Evolutionary conservation across 768 basidiomycete species (phyloP).

Genomic region (Termitomyces sp.): DNA sequence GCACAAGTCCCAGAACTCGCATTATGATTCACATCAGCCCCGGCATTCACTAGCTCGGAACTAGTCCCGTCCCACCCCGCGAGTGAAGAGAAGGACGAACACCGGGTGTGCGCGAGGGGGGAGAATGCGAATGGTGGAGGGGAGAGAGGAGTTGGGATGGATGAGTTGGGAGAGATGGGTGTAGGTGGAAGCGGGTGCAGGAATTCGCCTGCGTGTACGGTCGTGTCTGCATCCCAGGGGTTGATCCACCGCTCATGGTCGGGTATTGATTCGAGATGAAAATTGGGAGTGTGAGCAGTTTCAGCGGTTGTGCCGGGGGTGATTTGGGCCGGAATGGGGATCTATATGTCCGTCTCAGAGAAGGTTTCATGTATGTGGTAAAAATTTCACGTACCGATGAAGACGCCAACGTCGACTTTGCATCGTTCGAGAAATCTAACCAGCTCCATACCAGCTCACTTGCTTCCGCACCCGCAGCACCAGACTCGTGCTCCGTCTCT

Average conservation of each 20-base stretch:
- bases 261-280: neutral
- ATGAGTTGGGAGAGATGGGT: neutral
- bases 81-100: neutral
- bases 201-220: neutral
- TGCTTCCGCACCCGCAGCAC: neutral
- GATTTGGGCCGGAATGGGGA: neutral
- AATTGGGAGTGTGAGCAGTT: neutral
- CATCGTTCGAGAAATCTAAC: neutral
- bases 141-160: neutral
- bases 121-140: neutral
- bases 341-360: neutral
- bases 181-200: neutral
- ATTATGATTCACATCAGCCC: neutral
- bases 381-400: neutral
- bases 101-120: neutral
- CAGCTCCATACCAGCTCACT: neutral
- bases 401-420: neutral
- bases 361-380: neutral
- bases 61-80: conserved; percentile 15
- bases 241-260: neutral
- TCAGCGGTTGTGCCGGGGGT: too few relatives aligned
- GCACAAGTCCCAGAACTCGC: neutral
- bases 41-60: neutral
- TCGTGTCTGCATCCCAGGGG: neutral
- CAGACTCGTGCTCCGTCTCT: neutral